Evolutionary conservation across 2,329 filamentous ascomycete species (phyloP).

Genomic region (Cladosporium sp.): DNA sequence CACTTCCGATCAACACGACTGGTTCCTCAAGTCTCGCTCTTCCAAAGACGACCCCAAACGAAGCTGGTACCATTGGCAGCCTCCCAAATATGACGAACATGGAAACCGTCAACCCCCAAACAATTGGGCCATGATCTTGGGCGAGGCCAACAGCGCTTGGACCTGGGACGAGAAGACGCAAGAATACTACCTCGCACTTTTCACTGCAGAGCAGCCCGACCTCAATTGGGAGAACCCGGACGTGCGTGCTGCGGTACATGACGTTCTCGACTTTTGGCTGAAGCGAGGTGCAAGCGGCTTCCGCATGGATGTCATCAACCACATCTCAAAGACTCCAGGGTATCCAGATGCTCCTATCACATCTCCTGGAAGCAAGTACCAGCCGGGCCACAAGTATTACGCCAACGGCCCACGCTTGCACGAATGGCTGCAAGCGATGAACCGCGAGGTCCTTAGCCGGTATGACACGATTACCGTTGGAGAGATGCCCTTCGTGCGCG

Average conservation of each 20-base stretch:
- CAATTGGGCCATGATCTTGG: constrained; percentile 47
- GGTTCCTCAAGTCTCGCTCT: constrained; percentile 58
- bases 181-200: constrained; percentile 51
- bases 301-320: constrained; percentile 52
- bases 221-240: constrained; percentile 51
- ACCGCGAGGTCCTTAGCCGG: constrained; percentile 53
- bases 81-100: constrained; percentile 53
- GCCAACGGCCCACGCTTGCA: constrained; percentile 61
- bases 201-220: constrained; percentile 49
- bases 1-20: constrained; percentile 50
- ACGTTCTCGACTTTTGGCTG: constrained; percentile 51
- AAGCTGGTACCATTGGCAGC: constrained; percentile 68
- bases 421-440: constrained; percentile 57
- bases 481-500: constrained; percentile 58
- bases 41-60: constrained; percentile 55
- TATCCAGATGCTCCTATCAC: constrained; percentile 46
- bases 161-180: constrained; percentile 49
- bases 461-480: constrained; percentile 62
- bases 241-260: constrained; percentile 47
- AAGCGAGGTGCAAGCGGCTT: constrained; percentile 50
- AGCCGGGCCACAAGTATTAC: constrained; percentile 52
- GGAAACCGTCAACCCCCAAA: constrained; percentile 61
- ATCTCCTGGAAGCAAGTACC: constrained; percentile 44
- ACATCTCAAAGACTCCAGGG: constrained; percentile 47
- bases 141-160: constrained; percentile 43